Evolutionary conservation across 768 basidiomycete species (phyloP), one percentile per base, ranked within the genome.

Genomic region (Auriscalpium microsporum): DNA sequence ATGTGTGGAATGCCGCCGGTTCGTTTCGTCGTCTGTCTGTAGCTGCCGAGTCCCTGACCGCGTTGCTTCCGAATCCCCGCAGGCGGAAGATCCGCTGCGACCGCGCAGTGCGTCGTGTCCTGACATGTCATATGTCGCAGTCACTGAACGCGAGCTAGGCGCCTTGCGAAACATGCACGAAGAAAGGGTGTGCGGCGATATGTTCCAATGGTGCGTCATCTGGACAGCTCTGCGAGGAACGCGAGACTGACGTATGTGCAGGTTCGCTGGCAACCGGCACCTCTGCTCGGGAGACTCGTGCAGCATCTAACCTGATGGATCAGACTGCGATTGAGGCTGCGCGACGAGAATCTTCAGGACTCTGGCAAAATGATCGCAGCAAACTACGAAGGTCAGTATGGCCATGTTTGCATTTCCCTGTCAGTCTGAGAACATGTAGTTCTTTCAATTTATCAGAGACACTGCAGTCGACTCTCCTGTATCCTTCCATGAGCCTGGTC

Each of bases 141-240:
- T 17, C 10, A 13, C 9, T 3, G 8, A 28, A 11, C 17, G n/a
- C 16, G 21, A 4, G 11, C 17, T 61, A 89, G 86, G 76, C 88
- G 36, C 87, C 87, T 10, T 90, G 87, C 69, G 83, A 84, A 68
- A 88, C 82, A 66, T 90, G 88, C 64, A 78, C 79, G 23, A 83
- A 84, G 55, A 75, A 86, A 63, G 87, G 87, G 36, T 90, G 86
- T 63, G 81, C 80, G 21, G 73, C 80, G 14, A 84, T 90, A 55
- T 90, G 87, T 69, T 87, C 87, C n/a, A 80, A 84, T 54, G 87
- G 87, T 84, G 60, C 47, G 59, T 53, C n/a, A 33, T 38, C 10
- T 45, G 65, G 53, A 14, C 28, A 28, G 2, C 28, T 28, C 5
- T 28, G 7, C 28, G 28, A 28, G 28, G 28, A 28, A 5, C 28